These are phyloP conservation scores for Hygrophorus russula DNA, from an alignment of 768 basidiomycete species.

Conservation along the genomic window DNA sequence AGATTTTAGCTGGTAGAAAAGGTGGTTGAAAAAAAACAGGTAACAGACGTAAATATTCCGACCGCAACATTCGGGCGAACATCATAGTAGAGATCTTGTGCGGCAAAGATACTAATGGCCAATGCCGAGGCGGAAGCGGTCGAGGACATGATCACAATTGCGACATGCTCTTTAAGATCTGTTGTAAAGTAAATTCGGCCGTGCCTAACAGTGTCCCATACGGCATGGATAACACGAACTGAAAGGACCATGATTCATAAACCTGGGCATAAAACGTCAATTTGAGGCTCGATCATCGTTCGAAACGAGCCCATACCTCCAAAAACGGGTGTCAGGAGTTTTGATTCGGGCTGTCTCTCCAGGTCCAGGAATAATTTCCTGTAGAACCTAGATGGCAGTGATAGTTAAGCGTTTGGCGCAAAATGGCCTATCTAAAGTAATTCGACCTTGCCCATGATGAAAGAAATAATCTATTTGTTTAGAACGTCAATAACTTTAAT, in stretches of 20 bases:
- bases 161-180: constrained; percentile 49
- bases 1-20: constrained; percentile 2
- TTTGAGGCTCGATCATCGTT: not conserved
- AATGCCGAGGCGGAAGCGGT: constrained; percentile 48
- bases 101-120: constrained; percentile 50
- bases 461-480: constrained; percentile 31
- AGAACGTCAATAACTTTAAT: not conserved
- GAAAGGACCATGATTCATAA: too few relatives aligned
- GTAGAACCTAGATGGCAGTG: too few relatives aligned
- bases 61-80: constrained; percentile 30
- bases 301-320: constrained; percentile 35
- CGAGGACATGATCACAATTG: constrained; percentile 51
- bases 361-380: constrained; percentile 24
- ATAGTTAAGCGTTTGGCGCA: constrained; percentile 17
- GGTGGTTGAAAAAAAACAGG: constrained; percentile 30
- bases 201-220: too few relatives aligned
- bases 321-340: constrained; percentile 27
- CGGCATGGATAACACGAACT: too few relatives aligned
- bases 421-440: too few relatives aligned
- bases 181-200: not conserved
- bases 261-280: too few relatives aligned
- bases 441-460: constrained; percentile 31
- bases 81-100: constrained; percentile 35
- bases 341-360: constrained; percentile 17
- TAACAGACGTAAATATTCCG: constrained; percentile 31